Percentiles rank a stretch among this genome's conserved stretches.
phyloP scores from a whole-genome alignment of 768 basidiomycete genomes.

The Tulasnella sp. region DNA sequence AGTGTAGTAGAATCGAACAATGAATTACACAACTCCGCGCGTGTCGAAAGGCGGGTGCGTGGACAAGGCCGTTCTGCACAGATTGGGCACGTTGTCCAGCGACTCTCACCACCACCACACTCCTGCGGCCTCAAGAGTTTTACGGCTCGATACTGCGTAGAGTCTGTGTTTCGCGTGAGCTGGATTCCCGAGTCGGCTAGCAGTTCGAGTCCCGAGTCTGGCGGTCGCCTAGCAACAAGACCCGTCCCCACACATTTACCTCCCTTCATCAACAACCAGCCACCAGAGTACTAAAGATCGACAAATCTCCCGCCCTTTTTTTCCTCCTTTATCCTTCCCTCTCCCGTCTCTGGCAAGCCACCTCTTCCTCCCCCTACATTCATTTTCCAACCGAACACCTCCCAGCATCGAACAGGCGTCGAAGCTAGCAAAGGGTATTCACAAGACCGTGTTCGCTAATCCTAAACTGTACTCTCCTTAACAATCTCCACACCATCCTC shows the following conservation, averaged over 20 bases:
- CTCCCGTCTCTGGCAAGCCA: neutral
- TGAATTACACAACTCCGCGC: neutral
- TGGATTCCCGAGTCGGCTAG: neutral
- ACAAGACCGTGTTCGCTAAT: neutral
- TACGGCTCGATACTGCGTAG: too few relatives aligned
- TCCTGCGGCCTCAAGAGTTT: too few relatives aligned
- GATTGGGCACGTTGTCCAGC: too few relatives aligned
- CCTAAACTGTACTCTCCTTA: neutral
- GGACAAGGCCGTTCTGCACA: too few relatives aligned
- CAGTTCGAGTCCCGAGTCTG: slow-evolving; percentile 1
- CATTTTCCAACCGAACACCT: neutral
- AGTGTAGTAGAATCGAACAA: slow-evolving; percentile 2
- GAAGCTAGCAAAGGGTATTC: too few relatives aligned
- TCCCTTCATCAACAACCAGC: too few relatives aligned
- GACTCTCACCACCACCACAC: too few relatives aligned
- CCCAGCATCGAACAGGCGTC: slow-evolving; percentile 3
- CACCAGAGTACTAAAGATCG: too few relatives aligned
- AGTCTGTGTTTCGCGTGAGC: too few relatives aligned
- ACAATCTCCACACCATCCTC: neutral
- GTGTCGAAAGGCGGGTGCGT: neutral
- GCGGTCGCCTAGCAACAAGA: neutral
- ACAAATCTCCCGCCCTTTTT: neutral
- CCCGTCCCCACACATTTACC: slow-evolving; percentile 3
- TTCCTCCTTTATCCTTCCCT: neutral
- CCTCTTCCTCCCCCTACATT: neutral